Conservation (phyloP, 768 basidiomycete species). For the Podaxis sp. region DNA sequence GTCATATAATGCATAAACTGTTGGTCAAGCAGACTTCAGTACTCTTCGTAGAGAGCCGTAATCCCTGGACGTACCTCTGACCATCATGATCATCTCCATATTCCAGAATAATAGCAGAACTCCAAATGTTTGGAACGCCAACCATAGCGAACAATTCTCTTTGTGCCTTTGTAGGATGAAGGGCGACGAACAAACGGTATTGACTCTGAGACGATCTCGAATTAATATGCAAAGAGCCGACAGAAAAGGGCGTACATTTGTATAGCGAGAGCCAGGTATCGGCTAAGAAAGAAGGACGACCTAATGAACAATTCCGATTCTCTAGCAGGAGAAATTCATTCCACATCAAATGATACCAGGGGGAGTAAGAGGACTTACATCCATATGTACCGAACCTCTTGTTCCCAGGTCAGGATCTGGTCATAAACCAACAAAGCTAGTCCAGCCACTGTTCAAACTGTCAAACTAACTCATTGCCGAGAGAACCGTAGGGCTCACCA, state of each 20-base stretch:
- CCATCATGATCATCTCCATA: conserved; percentile 5
- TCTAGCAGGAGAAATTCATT: too few species aligned
- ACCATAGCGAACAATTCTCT: background rate
- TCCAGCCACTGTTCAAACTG: background rate
- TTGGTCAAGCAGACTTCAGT: background rate
- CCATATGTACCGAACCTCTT: background rate
- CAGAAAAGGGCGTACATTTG: background rate
- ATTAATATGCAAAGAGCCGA: background rate
- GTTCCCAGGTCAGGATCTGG: background rate
- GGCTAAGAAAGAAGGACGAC: background rate
- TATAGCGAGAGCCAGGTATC: background rate
- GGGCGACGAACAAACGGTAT: background rate
- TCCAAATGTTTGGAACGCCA: background rate
- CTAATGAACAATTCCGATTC: background rate
- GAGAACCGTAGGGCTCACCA: background rate
- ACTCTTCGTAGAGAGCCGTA: background rate
- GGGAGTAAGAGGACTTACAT: background rate
- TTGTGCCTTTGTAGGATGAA: background rate
- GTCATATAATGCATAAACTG: conserved; percentile 2
- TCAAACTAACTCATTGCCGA: background rate
- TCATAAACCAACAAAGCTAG: background rate
- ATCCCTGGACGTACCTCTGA: background rate
- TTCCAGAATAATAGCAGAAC: background rate
- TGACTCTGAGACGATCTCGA: background rate
- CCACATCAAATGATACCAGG: background rate